These are phyloP conservation scores for Przewalskia tangutica DNA, from an alignment of 257 asterid genomes.

Conservation along the genomic window DNA sequence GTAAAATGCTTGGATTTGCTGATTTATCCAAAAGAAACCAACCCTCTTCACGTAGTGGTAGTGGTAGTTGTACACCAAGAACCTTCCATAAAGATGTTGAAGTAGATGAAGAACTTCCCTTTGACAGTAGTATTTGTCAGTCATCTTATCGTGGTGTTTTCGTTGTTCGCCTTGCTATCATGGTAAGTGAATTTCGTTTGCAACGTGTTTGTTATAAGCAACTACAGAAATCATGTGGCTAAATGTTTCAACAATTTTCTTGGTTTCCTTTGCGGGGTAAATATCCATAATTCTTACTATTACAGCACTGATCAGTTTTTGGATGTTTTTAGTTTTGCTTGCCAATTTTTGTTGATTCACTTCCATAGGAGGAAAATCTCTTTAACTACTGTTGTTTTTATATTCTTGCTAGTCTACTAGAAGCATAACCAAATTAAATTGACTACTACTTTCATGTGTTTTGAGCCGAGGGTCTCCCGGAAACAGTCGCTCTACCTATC, in stretches of 20 bases:
- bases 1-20: slow-evolving; percentile 20
- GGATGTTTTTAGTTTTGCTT: not conserved
- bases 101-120: slow-evolving; percentile 56
- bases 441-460: not conserved
- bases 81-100: slow-evolving; percentile 45
- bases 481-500: no score
- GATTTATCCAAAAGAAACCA: slow-evolving; percentile 15
- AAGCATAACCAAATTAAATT: not conserved
- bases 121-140: slow-evolving; percentile 45
- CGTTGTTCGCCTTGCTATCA: slow-evolving; percentile 92
- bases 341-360: not conserved
- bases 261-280: no score
- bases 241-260: no score
- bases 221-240: not conserved
- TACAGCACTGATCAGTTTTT: not conserved
- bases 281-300: not conserved
- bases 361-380: not conserved
- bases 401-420: not conserved
- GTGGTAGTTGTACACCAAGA: slow-evolving; percentile 7
- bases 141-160: slow-evolving; percentile 75
- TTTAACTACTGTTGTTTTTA: not conserved
- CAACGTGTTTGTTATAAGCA: not conserved
- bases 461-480: no score
- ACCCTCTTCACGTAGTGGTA: slow-evolving; percentile 16
- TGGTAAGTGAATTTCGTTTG: slow-evolving; percentile 31